A percentile compares a stretch with the other conserved stretches of the same genome.
Conservation (phyloP, 805 yeast genomes). For the Lipomyces anomalus region DNA sequence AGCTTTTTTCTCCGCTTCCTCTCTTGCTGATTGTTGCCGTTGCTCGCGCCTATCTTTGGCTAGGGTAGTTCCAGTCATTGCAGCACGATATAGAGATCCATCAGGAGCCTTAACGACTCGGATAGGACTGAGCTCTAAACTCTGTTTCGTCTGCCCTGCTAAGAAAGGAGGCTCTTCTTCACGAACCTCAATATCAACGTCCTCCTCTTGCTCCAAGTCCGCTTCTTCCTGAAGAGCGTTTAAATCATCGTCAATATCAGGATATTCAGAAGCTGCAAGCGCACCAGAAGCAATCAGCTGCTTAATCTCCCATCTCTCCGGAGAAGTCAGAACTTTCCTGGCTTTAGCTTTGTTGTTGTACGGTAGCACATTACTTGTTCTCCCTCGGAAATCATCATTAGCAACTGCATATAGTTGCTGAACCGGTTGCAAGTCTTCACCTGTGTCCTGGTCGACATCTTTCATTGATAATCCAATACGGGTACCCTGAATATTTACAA, state of each 20-base stretch:
- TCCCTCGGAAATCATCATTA: too few relatives aligned
- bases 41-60: constrained; percentile 61
- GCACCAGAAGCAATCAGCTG: constrained; percentile 80
- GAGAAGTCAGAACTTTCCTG: constrained; percentile 59
- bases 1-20: constrained; percentile 38
- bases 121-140: constrained; percentile 44
- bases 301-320: constrained; percentile 85
- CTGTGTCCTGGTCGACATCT: constrained; percentile 65
- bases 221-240: constrained; percentile 35
- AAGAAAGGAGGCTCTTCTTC: constrained; percentile 68
- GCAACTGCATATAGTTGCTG: constrained; percentile 4
- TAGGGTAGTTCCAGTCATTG: constrained; percentile 63
- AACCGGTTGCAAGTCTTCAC: constrained; percentile 35
- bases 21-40: constrained; percentile 46
- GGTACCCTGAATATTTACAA: constrained; percentile 44
- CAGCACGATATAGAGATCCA: constrained; percentile 72
- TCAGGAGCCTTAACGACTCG: constrained; percentile 65
- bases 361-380: too few relatives aligned
- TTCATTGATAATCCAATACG: constrained; percentile 59
- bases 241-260: constrained; percentile 47
- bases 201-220: constrained; percentile 40
- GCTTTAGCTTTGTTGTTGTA: constrained; percentile 9
- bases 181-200: constrained; percentile 67
- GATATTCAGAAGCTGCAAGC: constrained; percentile 59
- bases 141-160: constrained; percentile 45